A percentile compares a stretch with the other conserved stretches of the same genome.
These are phyloP conservation scores for Pistacia atlantica DNA, from an alignment of 345 rosid species.

Conservation along the genomic window DNA sequence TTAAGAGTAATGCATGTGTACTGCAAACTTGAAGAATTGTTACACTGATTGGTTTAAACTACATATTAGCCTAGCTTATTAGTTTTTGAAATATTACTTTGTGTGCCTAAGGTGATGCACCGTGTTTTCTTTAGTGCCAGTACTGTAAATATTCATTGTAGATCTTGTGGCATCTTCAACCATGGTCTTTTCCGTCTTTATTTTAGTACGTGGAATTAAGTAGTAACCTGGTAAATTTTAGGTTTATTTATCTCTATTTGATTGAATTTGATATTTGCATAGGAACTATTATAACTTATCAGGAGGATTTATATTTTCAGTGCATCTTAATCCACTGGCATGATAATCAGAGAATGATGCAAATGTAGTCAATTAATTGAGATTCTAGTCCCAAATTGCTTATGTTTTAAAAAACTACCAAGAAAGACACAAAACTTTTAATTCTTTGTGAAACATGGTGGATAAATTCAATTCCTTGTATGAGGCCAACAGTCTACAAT, in stretches of 20 bases:
- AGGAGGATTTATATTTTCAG: background rate
- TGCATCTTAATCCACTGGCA: background rate
- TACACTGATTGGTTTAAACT: background rate
- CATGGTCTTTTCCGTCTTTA: background rate
- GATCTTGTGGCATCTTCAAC: background rate
- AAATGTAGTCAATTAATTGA: background rate
- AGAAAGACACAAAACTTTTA: background rate
- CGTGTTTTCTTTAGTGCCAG: background rate
- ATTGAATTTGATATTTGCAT: background rate
- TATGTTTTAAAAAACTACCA: background rate
- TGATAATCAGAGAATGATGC: background rate
- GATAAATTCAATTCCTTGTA: background rate
- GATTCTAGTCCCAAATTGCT: background rate
- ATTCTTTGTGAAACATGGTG: slow-evolving; percentile 3
- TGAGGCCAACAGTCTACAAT: background rate
- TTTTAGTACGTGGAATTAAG: background rate
- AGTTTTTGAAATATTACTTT: background rate
- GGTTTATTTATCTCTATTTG: background rate
- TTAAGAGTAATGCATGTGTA: background rate
- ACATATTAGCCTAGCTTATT: background rate
- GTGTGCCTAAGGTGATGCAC: background rate
- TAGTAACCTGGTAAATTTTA: background rate
- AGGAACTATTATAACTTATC: background rate
- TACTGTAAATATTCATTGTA: background rate
- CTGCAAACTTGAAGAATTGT: background rate